These are phyloP conservation scores for Adansonia madagascariensis DNA, from an alignment of 441 rosid species.

Conservation along the genomic window DNA sequence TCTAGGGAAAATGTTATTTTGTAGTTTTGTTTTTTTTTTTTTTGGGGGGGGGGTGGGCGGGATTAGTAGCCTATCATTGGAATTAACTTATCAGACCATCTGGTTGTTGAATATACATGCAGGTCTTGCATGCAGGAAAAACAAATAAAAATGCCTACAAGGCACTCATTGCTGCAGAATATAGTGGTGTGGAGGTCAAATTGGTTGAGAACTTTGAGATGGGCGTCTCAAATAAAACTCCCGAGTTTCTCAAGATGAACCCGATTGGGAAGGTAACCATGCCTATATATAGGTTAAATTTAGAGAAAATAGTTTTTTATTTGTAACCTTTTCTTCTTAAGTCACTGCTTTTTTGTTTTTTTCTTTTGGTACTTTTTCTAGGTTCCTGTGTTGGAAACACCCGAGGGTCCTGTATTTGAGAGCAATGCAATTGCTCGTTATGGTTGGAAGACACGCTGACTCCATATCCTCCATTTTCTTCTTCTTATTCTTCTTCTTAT, in stretches of 20 bases:
- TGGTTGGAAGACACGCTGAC: constrained; percentile 43
- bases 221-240: constrained; percentile 82
- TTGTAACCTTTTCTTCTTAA: neutral
- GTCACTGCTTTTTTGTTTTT: neutral
- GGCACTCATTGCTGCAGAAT: constrained; percentile 80
- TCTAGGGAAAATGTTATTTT: neutral
- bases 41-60: neutral
- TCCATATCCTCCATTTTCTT: neutral
- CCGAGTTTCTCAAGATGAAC: constrained; percentile 83
- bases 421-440: constrained; percentile 95
- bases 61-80: neutral
- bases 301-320: neutral
- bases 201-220: constrained; percentile 62
- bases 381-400: constrained; percentile 90
- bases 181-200: constrained; percentile 63
- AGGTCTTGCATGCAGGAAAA: constrained; percentile 64
- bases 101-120: constrained; percentile 17
- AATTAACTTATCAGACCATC: neutral
- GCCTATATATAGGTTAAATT: neutral
- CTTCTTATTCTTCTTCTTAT: neutral
- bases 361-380: constrained; percentile 26
- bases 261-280: constrained; percentile 79
- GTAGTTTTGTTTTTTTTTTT: neutral
- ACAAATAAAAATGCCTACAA: constrained; percentile 65
- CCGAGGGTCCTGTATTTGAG: constrained; percentile 83